phyloP scores from a whole-genome alignment of 768 basidiomycete species.

The Leccinum uliginosum region DNA sequence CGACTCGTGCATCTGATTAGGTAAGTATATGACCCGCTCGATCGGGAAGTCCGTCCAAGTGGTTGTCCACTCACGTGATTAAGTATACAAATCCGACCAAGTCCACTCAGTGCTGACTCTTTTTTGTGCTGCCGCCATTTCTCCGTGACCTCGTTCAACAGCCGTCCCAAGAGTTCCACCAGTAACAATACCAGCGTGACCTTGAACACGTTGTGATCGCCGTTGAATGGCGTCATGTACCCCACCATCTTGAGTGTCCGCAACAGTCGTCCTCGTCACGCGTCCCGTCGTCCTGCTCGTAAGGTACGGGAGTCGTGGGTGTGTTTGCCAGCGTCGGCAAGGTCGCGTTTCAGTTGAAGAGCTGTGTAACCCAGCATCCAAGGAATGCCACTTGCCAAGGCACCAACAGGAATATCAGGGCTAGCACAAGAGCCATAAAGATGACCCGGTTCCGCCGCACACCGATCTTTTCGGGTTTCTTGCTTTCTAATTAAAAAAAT shows the following conservation, averaged over 20 bases:
- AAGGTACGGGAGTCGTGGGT: constrained; percentile 24
- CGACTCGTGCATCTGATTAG: no score
- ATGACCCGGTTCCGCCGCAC: constrained; percentile 46
- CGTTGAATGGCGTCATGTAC: constrained; percentile 71
- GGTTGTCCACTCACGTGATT: no score
- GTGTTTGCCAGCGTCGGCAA: constrained; percentile 22
- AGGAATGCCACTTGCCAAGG: constrained; percentile 93
- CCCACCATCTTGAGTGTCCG: constrained; percentile 80
- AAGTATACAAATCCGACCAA: no score
- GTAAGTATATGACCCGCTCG: no score
- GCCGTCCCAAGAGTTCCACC: constrained; percentile 58
- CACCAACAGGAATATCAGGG: constrained; percentile 66
- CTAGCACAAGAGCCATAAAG: constrained; percentile 57
- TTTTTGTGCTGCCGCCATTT: no score
- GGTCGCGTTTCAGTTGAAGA: constrained; percentile 53
- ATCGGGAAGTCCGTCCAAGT: no score
- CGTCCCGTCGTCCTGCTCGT: background rate
- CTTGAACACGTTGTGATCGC: constrained; percentile 71
- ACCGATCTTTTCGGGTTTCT: constrained; percentile 31
- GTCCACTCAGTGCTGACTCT: no score
- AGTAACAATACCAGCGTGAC: constrained; percentile 61
- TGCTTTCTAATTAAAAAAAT: background rate
- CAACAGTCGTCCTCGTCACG: constrained; percentile 39
- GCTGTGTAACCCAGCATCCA: constrained; percentile 73
- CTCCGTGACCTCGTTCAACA: no score